Evolutionary conservation across 371 early-diverging fungal species (phyloP).

Genomic region (Saksenaea oblongispora): DNA sequence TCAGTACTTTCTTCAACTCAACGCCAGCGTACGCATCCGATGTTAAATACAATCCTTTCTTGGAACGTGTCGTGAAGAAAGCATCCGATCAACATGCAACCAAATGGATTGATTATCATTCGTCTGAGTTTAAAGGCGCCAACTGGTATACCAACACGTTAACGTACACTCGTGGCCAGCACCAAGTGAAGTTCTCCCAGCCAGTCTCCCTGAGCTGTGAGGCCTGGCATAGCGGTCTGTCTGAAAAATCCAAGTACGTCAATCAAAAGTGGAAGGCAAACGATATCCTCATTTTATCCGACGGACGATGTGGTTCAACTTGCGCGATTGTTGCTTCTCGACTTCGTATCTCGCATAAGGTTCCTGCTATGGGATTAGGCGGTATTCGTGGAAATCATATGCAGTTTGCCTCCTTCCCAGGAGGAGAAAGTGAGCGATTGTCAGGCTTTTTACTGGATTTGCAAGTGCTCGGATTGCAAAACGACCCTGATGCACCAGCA

Average conservation of each 20-base stretch:
- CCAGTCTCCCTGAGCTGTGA: conserved; percentile 38
- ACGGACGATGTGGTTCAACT: conserved; percentile 55
- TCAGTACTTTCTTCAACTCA: conserved; percentile 43
- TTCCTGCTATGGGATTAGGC: conserved; percentile 53
- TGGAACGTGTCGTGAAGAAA: conserved; percentile 44
- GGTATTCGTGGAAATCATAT: conserved; percentile 56
- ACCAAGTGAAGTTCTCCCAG: conserved; percentile 41
- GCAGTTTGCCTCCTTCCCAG: conserved; percentile 57
- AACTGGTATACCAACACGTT: conserved; percentile 39
- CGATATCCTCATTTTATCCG: conserved; percentile 45
- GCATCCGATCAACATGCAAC: conserved; percentile 36
- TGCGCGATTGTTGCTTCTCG: conserved; percentile 57
- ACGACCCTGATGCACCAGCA: conserved; percentile 45
- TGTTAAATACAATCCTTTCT: conserved; percentile 45
- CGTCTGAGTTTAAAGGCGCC: conserved; percentile 18
- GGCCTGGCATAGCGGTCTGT: conserved; percentile 17
- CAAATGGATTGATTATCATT: conserved; percentile 49
- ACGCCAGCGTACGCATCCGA: conserved; percentile 51
- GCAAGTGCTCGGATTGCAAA: conserved; percentile 32
- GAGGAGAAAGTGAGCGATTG: conserved; percentile 53
- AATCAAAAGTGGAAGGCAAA: conserved; percentile 40
- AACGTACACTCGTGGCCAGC: conserved; percentile 33
- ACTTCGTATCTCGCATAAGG: conserved; percentile 47
- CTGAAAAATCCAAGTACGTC: conserved; percentile 16
- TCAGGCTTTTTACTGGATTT: conserved; percentile 50